Conservation (phyloP, 257 asterid genomes). For the Scutellaria barbata region DNA sequence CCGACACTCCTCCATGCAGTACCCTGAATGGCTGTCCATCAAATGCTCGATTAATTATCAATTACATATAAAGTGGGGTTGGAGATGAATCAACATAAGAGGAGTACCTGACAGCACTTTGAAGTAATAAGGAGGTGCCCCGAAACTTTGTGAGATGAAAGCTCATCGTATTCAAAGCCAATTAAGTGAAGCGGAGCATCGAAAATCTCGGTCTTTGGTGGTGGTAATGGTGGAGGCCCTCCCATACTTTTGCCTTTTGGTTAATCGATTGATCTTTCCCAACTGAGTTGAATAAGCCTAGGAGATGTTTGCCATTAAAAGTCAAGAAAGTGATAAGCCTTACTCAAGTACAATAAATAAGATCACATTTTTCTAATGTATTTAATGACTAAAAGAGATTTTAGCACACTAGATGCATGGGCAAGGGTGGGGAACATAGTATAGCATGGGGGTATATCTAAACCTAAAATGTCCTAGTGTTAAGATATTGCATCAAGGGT, state of each 20-base stretch:
- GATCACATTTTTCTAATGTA: not conserved
- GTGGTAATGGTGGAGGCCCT: not conserved
- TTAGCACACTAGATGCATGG: not conserved
- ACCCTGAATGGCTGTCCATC: constrained; percentile 53
- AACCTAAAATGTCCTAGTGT: too few relatives aligned
- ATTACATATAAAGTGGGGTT: too few relatives aligned
- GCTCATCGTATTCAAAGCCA: constrained; percentile 81
- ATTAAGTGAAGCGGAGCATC: constrained; percentile 65
- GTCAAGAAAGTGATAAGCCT: not conserved
- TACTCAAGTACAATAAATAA: not conserved
- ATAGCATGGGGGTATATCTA: too few relatives aligned
- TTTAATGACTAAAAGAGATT: not conserved
- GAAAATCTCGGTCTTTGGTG: constrained; percentile 48
- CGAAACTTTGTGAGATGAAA: constrained; percentile 63
- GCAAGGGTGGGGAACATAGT: too few relatives aligned
- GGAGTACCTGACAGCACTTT: constrained; percentile 68
- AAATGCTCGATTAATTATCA: not conserved
- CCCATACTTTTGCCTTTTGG: not conserved
- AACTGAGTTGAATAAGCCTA: too few relatives aligned
- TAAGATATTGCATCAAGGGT: too few relatives aligned
- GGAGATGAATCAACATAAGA: not conserved
- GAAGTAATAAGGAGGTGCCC: constrained; percentile 67
- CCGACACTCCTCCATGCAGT: constrained; percentile 71
- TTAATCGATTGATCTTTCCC: too few relatives aligned
- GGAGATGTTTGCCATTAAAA: not conserved